Evolutionary conservation across 495 filamentous ascomycete genomes (phyloP).

Genomic region (Penicillium coprophilum): DNA sequence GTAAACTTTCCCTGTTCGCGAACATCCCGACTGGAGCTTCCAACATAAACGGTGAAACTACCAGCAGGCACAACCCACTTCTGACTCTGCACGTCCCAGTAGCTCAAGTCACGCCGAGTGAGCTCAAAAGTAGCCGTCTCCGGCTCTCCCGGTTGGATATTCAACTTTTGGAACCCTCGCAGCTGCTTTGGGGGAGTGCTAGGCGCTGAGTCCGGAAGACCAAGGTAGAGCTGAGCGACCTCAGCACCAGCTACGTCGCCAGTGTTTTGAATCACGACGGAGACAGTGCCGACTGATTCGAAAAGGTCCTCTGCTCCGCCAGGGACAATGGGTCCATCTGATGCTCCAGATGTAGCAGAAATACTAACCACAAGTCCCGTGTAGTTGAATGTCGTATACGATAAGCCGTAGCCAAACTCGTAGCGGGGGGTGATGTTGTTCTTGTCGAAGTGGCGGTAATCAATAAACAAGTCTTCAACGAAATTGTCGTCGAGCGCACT

Average conservation of each 20-base stretch:
- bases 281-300: constrained; percentile 52
- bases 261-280: constrained; percentile 48
- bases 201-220: constrained; percentile 42
- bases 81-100: constrained; percentile 62
- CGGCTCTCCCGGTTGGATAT: constrained; percentile 40
- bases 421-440: constrained; percentile 59
- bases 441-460: constrained; percentile 67
- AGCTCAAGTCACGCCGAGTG: constrained; percentile 62
- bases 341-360: constrained; percentile 29
- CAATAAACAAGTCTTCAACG: constrained; percentile 62
- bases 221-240: constrained; percentile 66
- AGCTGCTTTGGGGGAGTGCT: constrained; percentile 37
- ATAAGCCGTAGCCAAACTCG: constrained; percentile 67
- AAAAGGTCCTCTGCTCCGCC: constrained; percentile 61
- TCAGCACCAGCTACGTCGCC: constrained; percentile 54
- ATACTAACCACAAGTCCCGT: constrained; percentile 39
- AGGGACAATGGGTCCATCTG: constrained; percentile 42
- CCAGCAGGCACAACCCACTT: constrained; percentile 60
- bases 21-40: constrained; percentile 45
- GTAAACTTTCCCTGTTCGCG: constrained; percentile 20
- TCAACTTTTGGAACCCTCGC: constrained; percentile 62
- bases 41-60: constrained; percentile 54
- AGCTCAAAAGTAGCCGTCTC: constrained; percentile 54
- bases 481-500: constrained; percentile 62
- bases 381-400: constrained; percentile 64